phyloP scores from a whole-genome alignment of 305 asterid genomes.

The Fraxinus albicans region DNA sequence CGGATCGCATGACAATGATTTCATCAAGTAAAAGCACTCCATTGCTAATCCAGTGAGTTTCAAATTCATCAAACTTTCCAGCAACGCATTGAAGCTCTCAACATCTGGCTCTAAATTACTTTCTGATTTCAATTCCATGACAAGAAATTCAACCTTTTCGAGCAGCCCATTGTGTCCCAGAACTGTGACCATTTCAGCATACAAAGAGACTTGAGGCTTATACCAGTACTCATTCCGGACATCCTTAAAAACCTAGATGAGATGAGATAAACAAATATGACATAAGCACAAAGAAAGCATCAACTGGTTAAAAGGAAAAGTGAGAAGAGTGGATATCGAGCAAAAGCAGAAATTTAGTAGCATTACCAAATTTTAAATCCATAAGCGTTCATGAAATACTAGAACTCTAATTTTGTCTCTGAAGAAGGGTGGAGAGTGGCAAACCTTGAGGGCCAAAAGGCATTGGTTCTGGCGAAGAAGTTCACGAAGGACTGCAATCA shows the following conservation, averaged over 20 bases:
- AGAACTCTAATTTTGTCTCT: background rate
- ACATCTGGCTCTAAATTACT: slow-evolving; percentile 37
- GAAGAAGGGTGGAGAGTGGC: background rate
- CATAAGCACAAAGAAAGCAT: background rate
- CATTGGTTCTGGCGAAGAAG: slow-evolving; percentile 69
- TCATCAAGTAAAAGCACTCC: slow-evolving; percentile 65
- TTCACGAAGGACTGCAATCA: slow-evolving; percentile 76
- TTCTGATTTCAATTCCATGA: slow-evolving; percentile 48
- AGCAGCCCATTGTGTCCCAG: slow-evolving; percentile 60
- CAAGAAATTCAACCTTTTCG: slow-evolving; percentile 36
- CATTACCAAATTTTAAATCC: background rate
- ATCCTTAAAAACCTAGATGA: slow-evolving; percentile 57
- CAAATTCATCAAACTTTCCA: slow-evolving; percentile 49
- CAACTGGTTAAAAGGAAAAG: background rate
- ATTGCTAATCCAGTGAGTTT: slow-evolving; percentile 48
- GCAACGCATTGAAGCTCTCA: slow-evolving; percentile 49
- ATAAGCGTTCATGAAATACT: background rate
- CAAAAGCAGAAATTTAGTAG: background rate
- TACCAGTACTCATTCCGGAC: slow-evolving; percentile 61
- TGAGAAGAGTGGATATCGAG: background rate
- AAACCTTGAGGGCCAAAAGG: slow-evolving; percentile 58
- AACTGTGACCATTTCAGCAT: slow-evolving; percentile 57
- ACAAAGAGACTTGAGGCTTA: slow-evolving; percentile 49
- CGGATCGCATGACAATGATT: slow-evolving; percentile 55
- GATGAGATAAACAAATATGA: background rate